Evolutionary conservation across 345 rosid genomes (phyloP), one percentile per base, ranked within the genome.

Genomic region (Eucalyptus cloeziana): DNA sequence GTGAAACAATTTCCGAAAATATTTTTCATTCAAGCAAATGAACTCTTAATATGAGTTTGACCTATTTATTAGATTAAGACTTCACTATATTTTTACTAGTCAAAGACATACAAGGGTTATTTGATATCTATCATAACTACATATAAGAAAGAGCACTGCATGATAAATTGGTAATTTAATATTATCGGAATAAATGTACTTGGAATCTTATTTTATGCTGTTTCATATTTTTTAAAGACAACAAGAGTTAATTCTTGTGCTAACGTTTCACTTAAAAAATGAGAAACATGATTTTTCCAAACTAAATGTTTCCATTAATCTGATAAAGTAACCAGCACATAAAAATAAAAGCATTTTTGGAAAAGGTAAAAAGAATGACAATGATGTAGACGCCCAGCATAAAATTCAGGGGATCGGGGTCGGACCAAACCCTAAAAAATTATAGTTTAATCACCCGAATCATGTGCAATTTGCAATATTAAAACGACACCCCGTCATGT

Each of bases 1-100:
- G 0, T 7, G 22, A 10, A 21, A 71, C 0, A 1, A 37, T 37
- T 71, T 71, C 45, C 2, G 1, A 37, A 3, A 37, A 37, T 5
- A 5, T 3, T 19, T 71, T 10, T 71, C 25, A 33, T 10, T 10
- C 1, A 71, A 37, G 1, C 25, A 71, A 19, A 10, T 0, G 5
- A 7, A 21, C 27, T 24, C 45, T 76, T 19, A 21, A 7, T 21
- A 76, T 37, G 8, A 37, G 14, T 10, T 3, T 71, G 83, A 17
- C 45, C 4, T 21, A 6, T 71, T 37, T 5, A 71, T 71, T 10
- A 71, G 14, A 19, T 76, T 21, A 76, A 6, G 83, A 8, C 47
- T 37, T 3, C 27, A 21, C 37, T 30, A 30, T 60, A 27, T 60
- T 10, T 12, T 60, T 60, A 60, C 27, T n/a, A 5, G 69, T 62